phyloP scores from a whole-genome alignment of 257 asterid species.

The Ocimum tenuiflorum region DNA sequence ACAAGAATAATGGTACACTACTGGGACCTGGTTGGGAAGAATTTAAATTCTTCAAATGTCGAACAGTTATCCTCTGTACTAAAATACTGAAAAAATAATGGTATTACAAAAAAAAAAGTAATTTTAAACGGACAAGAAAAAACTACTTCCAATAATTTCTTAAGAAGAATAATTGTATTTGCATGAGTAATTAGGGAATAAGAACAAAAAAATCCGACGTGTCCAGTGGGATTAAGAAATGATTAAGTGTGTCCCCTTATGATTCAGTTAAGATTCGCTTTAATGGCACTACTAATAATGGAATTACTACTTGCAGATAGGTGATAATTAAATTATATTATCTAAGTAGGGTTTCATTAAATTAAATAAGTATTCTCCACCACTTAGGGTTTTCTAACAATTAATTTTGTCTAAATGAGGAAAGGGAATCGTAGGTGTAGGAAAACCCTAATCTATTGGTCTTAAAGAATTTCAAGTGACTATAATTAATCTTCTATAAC shows the following conservation, averaged over 20 bases:
- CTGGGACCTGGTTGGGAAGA: too few species aligned
- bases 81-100: too few species aligned
- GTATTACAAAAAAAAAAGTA: too few species aligned
- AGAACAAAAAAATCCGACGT: slow-evolving; percentile 27
- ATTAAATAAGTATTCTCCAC: not conserved
- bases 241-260: slow-evolving; percentile 21
- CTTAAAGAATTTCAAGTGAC: not conserved
- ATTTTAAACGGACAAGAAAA: too few species aligned
- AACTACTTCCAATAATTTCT: not conserved
- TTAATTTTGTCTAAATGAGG: slow-evolving; percentile 4
- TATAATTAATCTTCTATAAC: not conserved
- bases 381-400: slow-evolving; percentile 4
- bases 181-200: slow-evolving; percentile 18
- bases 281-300: slow-evolving; percentile 20
- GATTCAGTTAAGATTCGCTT: slow-evolving; percentile 35
- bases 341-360: slow-evolving; percentile 6
- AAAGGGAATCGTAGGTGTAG: not conserved
- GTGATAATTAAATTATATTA: slow-evolving; percentile 3
- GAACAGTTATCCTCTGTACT: too few species aligned
- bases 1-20: too few species aligned
- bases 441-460: slow-evolving; percentile 1
- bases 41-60: too few species aligned
- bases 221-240: slow-evolving; percentile 23
- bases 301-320: not conserved
- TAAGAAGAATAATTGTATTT: not conserved